A percentile compares a stretch with the other conserved stretches of the same genome.
Conservation (phyloP, 1,139 yeast species). For the Geotrichum carabidarum region DNA sequence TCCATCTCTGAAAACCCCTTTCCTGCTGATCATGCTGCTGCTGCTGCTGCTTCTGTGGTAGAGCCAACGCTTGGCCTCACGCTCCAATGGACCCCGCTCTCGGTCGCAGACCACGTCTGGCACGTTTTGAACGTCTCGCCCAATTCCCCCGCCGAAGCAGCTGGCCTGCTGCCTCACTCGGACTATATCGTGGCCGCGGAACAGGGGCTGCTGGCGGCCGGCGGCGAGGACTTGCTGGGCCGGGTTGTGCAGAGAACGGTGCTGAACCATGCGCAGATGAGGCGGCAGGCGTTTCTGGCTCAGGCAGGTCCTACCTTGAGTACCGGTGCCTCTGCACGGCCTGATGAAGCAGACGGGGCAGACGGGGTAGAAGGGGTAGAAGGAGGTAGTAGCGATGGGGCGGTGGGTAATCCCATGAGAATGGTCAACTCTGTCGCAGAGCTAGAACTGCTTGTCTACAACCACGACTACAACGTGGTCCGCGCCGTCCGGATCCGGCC, state of each 20-base stretch:
- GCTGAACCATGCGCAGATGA: conserved; percentile 24
- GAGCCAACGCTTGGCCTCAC: conserved; percentile 53
- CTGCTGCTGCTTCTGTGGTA: background rate
- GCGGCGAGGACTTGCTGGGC: conserved; percentile 79
- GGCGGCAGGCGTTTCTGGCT: background rate
- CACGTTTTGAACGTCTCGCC: conserved; percentile 71
- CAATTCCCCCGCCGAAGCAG: conserved; percentile 77
- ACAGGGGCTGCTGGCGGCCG: conserved; percentile 70
- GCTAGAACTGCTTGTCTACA: conserved; percentile 69
- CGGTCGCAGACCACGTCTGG: conserved; percentile 80
- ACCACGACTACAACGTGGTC: conserved; percentile 76
- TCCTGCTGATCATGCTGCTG: too few species aligned
- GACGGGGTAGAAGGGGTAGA: too few species aligned
- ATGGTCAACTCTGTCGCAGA: conserved; percentile 26
- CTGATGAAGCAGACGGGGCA: background rate
- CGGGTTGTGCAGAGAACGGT: conserved; percentile 47
- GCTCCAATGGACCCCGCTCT: conserved; percentile 71
- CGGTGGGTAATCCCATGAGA: too few species aligned
- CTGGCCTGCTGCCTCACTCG: conserved; percentile 78
- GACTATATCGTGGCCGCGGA: conserved; percentile 91
- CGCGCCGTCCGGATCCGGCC: conserved; percentile 82
- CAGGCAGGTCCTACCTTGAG: too few species aligned
- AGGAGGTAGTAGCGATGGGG: too few species aligned
- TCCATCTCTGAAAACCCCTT: background rate
- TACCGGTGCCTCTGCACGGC: too few species aligned